Conservation (phyloP, 257 asterid genomes). For the Lycium barbarum region DNA sequence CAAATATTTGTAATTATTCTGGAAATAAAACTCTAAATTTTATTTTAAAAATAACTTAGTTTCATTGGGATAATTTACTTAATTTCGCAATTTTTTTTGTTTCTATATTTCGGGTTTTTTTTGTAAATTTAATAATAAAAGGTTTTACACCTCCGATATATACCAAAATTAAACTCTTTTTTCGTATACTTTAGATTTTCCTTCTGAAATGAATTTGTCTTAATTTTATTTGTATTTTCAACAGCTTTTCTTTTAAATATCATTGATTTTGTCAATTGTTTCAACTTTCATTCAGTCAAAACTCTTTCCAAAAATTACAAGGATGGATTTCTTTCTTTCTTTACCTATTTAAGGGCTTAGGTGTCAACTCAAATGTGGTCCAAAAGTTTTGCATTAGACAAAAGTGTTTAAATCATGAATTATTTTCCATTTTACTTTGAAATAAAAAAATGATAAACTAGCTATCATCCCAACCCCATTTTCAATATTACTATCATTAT, state of each 20-base stretch:
- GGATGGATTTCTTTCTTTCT: not conserved
- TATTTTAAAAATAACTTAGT: not conserved
- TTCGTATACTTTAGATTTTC: not conserved
- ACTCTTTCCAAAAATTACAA: not conserved
- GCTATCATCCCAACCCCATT: not conserved
- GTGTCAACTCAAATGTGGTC: slow-evolving; percentile 21
- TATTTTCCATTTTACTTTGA: not conserved
- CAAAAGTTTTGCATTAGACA: not conserved
- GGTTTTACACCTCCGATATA: not conserved
- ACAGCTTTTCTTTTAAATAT: not conserved
- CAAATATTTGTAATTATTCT: no score
- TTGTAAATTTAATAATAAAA: not conserved
- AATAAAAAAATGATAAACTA: not conserved
- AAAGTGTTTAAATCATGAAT: not conserved
- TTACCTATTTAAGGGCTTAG: not conserved
- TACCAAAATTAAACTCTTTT: not conserved
- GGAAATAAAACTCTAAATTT: no score
- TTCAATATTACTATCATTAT: not conserved
- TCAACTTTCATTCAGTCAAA: not conserved
- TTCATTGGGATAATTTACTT: not conserved
- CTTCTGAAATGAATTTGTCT: not conserved
- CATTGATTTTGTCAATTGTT: not conserved
- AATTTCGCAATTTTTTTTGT: not conserved
- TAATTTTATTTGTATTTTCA: not conserved
- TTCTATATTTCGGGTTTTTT: not conserved